A percentile compares a stretch with the other conserved stretches of the same genome.
Evolutionary conservation across 495 filamentous ascomycete species (phyloP).

Genomic region (Hyaloscypha bicolor): DNA sequence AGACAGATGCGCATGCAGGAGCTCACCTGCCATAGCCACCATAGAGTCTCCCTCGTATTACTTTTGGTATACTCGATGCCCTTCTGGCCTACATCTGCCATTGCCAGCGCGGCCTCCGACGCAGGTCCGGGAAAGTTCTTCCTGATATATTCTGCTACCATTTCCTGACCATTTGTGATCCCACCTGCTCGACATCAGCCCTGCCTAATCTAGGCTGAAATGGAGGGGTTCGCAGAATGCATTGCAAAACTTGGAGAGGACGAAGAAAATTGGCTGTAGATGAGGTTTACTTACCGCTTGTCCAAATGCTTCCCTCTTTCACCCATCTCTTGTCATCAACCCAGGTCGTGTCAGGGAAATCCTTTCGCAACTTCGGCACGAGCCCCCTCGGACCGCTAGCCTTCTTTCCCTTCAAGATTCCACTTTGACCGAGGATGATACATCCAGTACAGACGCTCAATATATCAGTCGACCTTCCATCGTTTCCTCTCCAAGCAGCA

Average conservation of each 20-base stretch:
- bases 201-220: neutral
- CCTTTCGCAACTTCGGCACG: constrained; percentile 43
- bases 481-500: constrained; percentile 28
- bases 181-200: constrained; percentile 45
- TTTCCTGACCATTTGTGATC: constrained; percentile 65
- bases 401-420: constrained; percentile 48
- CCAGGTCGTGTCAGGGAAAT: constrained; percentile 48
- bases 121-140: constrained; percentile 48
- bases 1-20: too few species aligned
- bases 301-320: constrained; percentile 63
- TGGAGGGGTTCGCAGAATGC: neutral
- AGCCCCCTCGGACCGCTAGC: constrained; percentile 56
- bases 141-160: constrained; percentile 57
- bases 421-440: constrained; percentile 49
- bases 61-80: constrained; percentile 44
- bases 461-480: constrained; percentile 43
- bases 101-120: constrained; percentile 48
- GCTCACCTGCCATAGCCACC: constrained; percentile 29
- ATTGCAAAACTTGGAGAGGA: neutral
- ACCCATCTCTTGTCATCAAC: constrained; percentile 51
- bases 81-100: constrained; percentile 55
- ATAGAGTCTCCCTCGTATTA: constrained; percentile 34
- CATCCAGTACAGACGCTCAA: constrained; percentile 59
- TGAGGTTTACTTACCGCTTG: constrained; percentile 47
- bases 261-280: neutral